Evolutionary conservation across 2,329 filamentous ascomycete genomes (phyloP).

Genomic region (Stemphylium beticola): DNA sequence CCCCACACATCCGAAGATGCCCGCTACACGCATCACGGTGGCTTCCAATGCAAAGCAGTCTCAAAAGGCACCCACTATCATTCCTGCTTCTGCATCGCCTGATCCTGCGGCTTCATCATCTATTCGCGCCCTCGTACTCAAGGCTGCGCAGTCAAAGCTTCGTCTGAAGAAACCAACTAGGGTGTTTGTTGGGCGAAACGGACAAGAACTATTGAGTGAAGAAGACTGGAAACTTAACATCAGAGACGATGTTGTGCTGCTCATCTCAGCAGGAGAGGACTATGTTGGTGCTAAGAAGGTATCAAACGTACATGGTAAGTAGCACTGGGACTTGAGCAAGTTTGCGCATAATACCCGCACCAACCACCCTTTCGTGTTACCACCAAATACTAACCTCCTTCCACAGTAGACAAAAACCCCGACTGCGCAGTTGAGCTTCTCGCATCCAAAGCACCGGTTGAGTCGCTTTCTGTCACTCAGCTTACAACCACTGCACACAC

Average conservation of each 20-base stretch:
- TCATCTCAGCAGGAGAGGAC: slow-evolving; percentile 42
- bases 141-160: slow-evolving; percentile 40
- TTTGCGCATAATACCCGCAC: slow-evolving; percentile 28
- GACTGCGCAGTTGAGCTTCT: slow-evolving; percentile 31
- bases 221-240: slow-evolving; percentile 35
- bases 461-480: slow-evolving; percentile 40
- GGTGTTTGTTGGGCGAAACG: slow-evolving; percentile 35
- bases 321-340: slow-evolving; percentile 23
- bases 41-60: slow-evolving; percentile 42
- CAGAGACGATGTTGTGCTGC: slow-evolving; percentile 35
- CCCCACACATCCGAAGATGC: slow-evolving; percentile 6
- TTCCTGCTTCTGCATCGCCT: slow-evolving; percentile 25
- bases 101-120: slow-evolving; percentile 27
- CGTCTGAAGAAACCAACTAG: slow-evolving; percentile 37
- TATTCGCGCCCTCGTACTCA: slow-evolving; percentile 33
- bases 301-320: slow-evolving; percentile 22
- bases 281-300: slow-evolving; percentile 39
- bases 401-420: slow-evolving; percentile 24
- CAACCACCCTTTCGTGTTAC: background rate
- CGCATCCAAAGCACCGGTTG: slow-evolving; percentile 35
- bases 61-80: slow-evolving; percentile 34
- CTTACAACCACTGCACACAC: slow-evolving; percentile 39
- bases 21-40: slow-evolving; percentile 38
- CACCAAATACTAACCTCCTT: slow-evolving; percentile 3
- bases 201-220: slow-evolving; percentile 35